phyloP scores from a whole-genome alignment of 768 basidiomycete genomes.

The Phanerochaete carnosa region DNA sequence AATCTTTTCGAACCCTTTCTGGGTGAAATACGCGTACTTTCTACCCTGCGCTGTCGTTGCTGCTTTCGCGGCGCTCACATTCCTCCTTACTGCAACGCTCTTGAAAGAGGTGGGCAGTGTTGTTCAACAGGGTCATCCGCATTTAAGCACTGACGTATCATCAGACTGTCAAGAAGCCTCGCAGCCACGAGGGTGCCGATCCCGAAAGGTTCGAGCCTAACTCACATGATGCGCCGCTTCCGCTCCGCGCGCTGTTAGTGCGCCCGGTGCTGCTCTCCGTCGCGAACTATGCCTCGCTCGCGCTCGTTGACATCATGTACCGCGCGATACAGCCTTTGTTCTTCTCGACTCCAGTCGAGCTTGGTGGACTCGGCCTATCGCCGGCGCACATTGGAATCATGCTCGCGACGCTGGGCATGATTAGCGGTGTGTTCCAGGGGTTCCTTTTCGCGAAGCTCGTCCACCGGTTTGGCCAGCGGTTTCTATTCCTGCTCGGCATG shows the following conservation, averaged over 20 bases:
- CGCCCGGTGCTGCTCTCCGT: slow-evolving; percentile 31
- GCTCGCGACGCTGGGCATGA: slow-evolving; percentile 33
- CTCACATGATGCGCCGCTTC: slow-evolving; percentile 9
- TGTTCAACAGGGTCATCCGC: background rate
- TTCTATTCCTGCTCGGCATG: slow-evolving; percentile 25
- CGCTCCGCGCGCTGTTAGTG: slow-evolving; percentile 26
- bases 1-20: slow-evolving; percentile 27
- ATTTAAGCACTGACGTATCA: background rate
- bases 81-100: slow-evolving; percentile 23
- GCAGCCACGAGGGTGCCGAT: background rate
- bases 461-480: slow-evolving; percentile 33
- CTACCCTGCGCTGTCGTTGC: slow-evolving; percentile 31
- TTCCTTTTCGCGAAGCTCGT: slow-evolving; percentile 36
- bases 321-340: slow-evolving; percentile 37
- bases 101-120: slow-evolving; percentile 29
- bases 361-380: slow-evolving; percentile 35
- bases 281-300: slow-evolving; percentile 30
- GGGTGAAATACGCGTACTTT: slow-evolving; percentile 34
- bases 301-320: slow-evolving; percentile 36
- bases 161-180: slow-evolving; percentile 19
- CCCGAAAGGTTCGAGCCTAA: background rate
- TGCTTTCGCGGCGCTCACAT: slow-evolving; percentile 23
- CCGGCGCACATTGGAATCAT: slow-evolving; percentile 37
- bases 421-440: slow-evolving; percentile 36
- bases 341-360: slow-evolving; percentile 34